Evolutionary conservation across 225 moss, liverwort and hornwort species (phyloP), one percentile per base, ranked within the genome.

Genomic region (Bryum argenteum): DNA sequence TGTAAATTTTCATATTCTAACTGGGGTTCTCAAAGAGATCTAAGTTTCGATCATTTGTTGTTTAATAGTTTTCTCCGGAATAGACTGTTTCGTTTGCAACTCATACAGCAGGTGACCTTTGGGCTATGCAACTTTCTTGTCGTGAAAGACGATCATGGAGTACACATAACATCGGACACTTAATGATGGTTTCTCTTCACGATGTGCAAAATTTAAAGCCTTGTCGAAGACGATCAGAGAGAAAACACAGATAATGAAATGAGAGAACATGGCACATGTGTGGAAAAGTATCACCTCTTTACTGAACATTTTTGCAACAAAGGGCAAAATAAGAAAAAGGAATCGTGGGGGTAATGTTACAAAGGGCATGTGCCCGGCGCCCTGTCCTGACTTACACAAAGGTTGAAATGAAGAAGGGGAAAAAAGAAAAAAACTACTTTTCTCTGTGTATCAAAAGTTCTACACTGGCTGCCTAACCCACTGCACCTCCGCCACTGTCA

Each of bases 331-430:
- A 80, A 78, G 86, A 60, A 80, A 78, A 78, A 86, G 76, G 83
- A 79, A 78, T 76, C 74, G 40, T 80, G 67, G 69, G 58, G 61
- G 54, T 88, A 88, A 81, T 88, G 87, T 77, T 88, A 88, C 87
- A 88, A 87, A 88, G 87, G 87, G 87, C 87, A 88, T 88, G 83
- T 88, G 87, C 87, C 87, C 87, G 48, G 74, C 77, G 84, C 84
- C 81, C 87, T 84, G 80, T 83, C 71, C 73, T 72, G 76, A 67
- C 78, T 73, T 83, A 74, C 78, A 87, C 83, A 84, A 76, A 84
- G 71, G 71, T 72, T 71, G 67, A 75, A 83, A 79, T 75, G 71
- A 39, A 60, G 40, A 67, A 67, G 20, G 14, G 23, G 10, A 55
- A 59, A 39, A 63, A 56, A 55, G 42, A 40, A 21, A 67, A 77